phyloP scores from a whole-genome alignment of 83 land plant genomes.

The Larix sibirica region DNA sequence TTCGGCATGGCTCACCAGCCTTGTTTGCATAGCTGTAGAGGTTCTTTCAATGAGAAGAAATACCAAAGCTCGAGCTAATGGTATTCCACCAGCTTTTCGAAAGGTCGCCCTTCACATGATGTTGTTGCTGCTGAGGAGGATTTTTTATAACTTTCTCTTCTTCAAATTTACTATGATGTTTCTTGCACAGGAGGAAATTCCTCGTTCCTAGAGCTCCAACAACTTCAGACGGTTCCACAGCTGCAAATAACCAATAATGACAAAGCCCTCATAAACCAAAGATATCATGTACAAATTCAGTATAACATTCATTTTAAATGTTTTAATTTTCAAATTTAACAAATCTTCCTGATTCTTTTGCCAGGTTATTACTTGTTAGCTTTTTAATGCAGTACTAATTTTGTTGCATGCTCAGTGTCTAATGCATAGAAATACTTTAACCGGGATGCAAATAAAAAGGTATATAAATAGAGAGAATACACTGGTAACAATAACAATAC shows the following conservation, averaged over 20 bases:
- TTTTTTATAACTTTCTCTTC: background rate
- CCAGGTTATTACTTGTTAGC: no score
- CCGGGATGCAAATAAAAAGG: background rate
- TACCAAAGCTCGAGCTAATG: slow-evolving; percentile 35
- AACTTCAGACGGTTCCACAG: slow-evolving; percentile 40
- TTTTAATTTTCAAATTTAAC: no score
- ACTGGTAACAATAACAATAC: no score
- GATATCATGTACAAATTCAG: no score
- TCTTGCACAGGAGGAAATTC: slow-evolving; percentile 60
- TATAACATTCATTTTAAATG: no score
- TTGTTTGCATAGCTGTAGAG: no score
- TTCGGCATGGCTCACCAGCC: no score
- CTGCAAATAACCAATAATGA: slow-evolving; percentile 22
- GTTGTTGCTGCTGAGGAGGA: background rate
- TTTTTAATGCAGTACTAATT: no score
- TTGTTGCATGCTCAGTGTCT: no score
- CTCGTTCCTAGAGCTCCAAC: slow-evolving; percentile 41
- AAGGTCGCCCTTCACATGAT: slow-evolving; percentile 22
- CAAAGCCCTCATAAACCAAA: no score
- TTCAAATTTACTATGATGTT: slow-evolving; percentile 20
- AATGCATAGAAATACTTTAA: background rate
- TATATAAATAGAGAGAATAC: no score
- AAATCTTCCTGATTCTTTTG: no score
- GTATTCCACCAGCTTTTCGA: slow-evolving; percentile 55
- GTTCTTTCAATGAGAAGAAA: slow-evolving; percentile 35